Evolutionary conservation across 148 eudicot genomes (phyloP).

Genomic region (Chenopodium berlandieri): DNA sequence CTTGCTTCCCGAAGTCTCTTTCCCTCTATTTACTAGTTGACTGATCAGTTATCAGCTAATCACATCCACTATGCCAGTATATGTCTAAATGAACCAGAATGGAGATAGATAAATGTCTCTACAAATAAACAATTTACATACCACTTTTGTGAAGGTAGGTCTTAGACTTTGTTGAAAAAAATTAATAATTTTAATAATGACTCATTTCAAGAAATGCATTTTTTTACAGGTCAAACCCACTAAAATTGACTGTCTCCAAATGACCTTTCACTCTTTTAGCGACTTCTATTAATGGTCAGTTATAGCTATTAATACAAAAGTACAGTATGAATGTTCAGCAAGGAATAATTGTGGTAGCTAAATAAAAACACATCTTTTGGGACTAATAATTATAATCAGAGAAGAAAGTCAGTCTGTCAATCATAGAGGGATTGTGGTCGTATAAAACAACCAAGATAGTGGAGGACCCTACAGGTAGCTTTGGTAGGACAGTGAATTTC

Average conservation of each 20-base stretch:
- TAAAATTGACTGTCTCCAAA: neutral
- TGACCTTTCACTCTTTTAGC: neutral
- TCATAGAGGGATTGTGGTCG: too few species aligned
- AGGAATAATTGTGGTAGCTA: too few species aligned
- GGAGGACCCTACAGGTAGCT: neutral
- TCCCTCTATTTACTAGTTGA: neutral
- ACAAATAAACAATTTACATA: neutral
- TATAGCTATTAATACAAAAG: neutral
- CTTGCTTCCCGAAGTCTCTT: neutral
- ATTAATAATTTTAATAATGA: too few species aligned
- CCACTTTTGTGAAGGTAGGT: neutral
- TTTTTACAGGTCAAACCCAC: neutral
- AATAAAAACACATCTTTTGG: neutral
- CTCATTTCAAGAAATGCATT: too few species aligned
- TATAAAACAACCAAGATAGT: neutral
- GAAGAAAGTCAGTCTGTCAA: too few species aligned
- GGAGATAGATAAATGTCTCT: neutral
- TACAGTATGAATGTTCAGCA: too few species aligned
- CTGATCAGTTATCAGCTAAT: neutral
- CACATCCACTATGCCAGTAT: neutral
- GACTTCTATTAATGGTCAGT: neutral
- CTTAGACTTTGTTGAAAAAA: neutral
- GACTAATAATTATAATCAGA: neutral
- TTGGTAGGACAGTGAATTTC: neutral
- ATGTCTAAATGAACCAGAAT: too few species aligned